A percentile compares a stretch with the other conserved stretches of the same genome.
Conservation (phyloP, 805 yeast species). For the Sugiyamaella valdiviana region DNA sequence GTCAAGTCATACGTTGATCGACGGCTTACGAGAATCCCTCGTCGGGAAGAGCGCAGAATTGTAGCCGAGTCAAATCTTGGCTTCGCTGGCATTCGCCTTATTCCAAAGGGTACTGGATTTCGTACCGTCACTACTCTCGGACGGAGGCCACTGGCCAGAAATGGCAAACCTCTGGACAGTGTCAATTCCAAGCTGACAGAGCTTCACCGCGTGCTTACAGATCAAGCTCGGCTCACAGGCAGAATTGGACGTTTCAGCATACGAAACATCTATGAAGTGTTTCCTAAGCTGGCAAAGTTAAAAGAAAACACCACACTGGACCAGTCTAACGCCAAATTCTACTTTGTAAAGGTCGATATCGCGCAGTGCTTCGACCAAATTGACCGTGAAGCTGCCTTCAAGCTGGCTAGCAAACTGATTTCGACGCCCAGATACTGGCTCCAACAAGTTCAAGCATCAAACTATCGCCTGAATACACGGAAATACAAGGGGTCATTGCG, state of each 20-base stretch:
- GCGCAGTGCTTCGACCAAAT: constrained; percentile 71
- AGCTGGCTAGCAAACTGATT: constrained; percentile 10
- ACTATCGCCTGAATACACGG: neutral
- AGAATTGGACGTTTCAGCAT: constrained; percentile 14
- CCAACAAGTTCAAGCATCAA: neutral
- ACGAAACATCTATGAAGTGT: constrained; percentile 41
- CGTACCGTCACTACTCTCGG: constrained; percentile 14
- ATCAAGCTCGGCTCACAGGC: neutral
- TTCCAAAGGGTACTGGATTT: constrained; percentile 58
- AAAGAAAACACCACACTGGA: constrained; percentile 22
- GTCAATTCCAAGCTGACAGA: constrained; percentile 22
- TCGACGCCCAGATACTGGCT: neutral
- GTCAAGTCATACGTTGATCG: constrained; percentile 35
- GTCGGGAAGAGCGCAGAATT: constrained; percentile 12
- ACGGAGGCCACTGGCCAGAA: neutral
- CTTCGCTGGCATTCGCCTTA: constrained; percentile 34
- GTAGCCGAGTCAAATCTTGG: constrained; percentile 30
- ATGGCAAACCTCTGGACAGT: constrained; percentile 10
- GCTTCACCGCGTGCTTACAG: constrained; percentile 4
- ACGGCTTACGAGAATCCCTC: constrained; percentile 21
- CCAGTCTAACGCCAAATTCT: constrained; percentile 33
- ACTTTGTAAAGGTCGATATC: constrained; percentile 67
- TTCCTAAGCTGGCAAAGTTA: constrained; percentile 36
- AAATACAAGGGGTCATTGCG: neutral
- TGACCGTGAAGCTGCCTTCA: constrained; percentile 17